Conservation (phyloP, 2,329 filamentous ascomycete species). For the Fusarium tuaranense region DNA sequence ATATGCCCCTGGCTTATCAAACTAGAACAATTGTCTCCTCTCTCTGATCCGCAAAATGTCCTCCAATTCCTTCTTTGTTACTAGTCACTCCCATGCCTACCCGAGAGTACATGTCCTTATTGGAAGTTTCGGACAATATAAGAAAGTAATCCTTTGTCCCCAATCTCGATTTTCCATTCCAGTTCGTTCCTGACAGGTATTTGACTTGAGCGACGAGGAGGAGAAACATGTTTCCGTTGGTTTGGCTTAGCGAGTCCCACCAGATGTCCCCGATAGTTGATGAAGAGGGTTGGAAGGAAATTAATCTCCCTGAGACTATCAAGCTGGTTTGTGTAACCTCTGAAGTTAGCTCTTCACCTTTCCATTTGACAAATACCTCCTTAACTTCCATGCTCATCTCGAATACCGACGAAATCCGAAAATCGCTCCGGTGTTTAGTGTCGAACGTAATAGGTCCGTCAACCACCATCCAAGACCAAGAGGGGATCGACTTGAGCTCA, state of each 20-base stretch:
- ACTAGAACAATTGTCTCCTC: not conserved
- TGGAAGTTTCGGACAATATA: not conserved
- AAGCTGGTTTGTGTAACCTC: not conserved
- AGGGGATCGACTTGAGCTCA: not conserved
- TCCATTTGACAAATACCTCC: not conserved
- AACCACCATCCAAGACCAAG: not conserved
- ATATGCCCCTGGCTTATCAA: not conserved
- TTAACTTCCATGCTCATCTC: not conserved
- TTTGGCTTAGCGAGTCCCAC: not conserved
- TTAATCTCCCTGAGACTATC: not conserved
- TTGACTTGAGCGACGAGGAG: not conserved
- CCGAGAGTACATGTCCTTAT: not conserved
- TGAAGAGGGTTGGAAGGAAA: not conserved
- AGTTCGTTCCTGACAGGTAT: not conserved
- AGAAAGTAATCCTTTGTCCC: not conserved
- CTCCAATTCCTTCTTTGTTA: not conserved
- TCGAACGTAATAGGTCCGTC: not conserved
- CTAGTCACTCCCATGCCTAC: not conserved
- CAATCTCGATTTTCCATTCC: not conserved
- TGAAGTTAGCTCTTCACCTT: not conserved
- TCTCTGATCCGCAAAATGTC: not conserved
- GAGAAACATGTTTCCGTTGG: not conserved
- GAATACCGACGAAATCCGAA: fast-evolving
- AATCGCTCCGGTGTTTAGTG: not conserved
- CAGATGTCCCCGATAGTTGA: not conserved